Evolutionary conservation across 2,329 filamentous ascomycete species (phyloP).

Genomic region (Fusarium phyllophilum): DNA sequence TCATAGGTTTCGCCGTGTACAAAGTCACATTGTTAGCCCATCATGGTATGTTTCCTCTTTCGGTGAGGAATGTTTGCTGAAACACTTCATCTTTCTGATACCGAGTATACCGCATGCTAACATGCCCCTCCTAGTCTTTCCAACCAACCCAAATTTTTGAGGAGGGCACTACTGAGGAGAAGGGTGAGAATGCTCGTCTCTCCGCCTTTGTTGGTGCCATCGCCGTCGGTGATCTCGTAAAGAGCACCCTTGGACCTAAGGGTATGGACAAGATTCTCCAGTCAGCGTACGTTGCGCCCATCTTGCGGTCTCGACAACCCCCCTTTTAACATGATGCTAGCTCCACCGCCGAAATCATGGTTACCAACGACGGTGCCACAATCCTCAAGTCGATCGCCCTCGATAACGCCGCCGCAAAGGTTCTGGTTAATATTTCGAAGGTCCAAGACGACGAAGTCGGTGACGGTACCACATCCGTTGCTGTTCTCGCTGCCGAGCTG

Average conservation of each 20-base stretch:
- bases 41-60: slow-evolving; percentile 40
- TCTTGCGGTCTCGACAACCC: slow-evolving; percentile 19
- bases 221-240: slow-evolving; percentile 95
- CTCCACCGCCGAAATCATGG: slow-evolving; percentile 96
- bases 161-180: slow-evolving; percentile 96
- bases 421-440: slow-evolving; percentile 98
- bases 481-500: slow-evolving; percentile 93
- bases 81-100: not conserved
- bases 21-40: slow-evolving; percentile 33
- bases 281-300: slow-evolving; percentile 76
- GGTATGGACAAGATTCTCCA: slow-evolving; percentile 99
- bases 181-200: slow-evolving; percentile 98
- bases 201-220: slow-evolving; percentile 99
- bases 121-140: slow-evolving; percentile 62
- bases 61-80: not conserved
- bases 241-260: slow-evolving; percentile 96
- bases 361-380: slow-evolving; percentile 98
- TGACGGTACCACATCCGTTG: slow-evolving; percentile 97
- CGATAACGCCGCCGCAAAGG: slow-evolving; percentile 97
- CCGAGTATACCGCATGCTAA: slow-evolving; percentile 29
- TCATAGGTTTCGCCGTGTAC: slow-evolving; percentile 39
- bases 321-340: slow-evolving; percentile 56
- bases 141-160: slow-evolving; percentile 98
- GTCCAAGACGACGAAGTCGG: slow-evolving; percentile 99
- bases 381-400: slow-evolving; percentile 98